Conservation (phyloP, 208 protist genomes). For the Leishmania lainsoni region DNA sequence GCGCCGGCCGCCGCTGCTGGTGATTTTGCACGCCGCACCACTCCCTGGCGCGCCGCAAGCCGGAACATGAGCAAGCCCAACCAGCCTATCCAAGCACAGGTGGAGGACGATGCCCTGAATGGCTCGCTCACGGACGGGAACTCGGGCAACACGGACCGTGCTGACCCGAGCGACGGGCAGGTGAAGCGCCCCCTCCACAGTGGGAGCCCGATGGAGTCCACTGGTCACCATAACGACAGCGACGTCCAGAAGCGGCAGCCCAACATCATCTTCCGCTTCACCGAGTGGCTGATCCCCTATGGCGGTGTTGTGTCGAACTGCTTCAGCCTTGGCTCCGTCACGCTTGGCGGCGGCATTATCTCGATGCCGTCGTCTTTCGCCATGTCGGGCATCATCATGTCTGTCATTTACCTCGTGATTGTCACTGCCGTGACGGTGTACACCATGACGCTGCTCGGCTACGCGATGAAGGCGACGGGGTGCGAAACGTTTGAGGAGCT, state of each 20-base stretch:
- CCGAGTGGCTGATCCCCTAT: conserved; percentile 36
- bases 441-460: conserved; percentile 59
- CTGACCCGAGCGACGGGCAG: not conserved
- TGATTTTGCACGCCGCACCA: not conserved
- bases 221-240: not conserved
- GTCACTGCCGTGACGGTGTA: conserved; percentile 55
- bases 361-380: conserved; percentile 57
- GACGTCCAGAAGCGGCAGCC: not conserved
- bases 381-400: conserved; percentile 58
- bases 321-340: conserved; percentile 65
- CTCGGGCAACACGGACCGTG: not conserved
- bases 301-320: conserved; percentile 53
- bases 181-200: not conserved
- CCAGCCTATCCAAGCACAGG: not conserved
- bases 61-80: not conserved
- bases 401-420: conserved; percentile 60
- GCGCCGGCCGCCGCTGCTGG: not conserved
- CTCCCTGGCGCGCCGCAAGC: not conserved
- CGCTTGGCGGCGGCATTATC: conserved; percentile 70
- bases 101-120: not conserved
- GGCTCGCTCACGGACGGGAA: not conserved
- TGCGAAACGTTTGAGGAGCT: conserved; percentile 60
- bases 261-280: conserved; percentile 11
- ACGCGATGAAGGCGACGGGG: conserved; percentile 57
- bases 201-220: not conserved